These are phyloP conservation scores for Pulveroboletus ravenelii DNA, from an alignment of 768 basidiomycete species.

Conservation along the genomic window DNA sequence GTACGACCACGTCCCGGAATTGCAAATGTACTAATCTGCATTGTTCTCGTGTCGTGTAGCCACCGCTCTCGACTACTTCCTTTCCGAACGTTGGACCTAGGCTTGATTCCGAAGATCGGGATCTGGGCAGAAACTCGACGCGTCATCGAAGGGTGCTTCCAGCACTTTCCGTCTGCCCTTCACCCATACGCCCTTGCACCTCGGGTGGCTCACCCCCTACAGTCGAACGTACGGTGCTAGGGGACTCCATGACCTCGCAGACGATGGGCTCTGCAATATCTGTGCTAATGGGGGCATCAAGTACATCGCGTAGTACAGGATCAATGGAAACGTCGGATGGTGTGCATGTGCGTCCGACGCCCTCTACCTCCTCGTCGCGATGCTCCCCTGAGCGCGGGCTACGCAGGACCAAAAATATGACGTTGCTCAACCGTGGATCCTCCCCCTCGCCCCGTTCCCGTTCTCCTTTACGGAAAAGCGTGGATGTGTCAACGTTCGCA, in stretches of 20 bases:
- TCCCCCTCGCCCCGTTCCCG: slow-evolving; percentile 19
- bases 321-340: slow-evolving; percentile 16
- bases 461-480: slow-evolving; percentile 20
- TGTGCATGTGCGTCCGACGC: slow-evolving; percentile 15
- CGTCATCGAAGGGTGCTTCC: slow-evolving; percentile 19
- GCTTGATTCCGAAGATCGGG: slow-evolving; percentile 8
- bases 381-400: slow-evolving; percentile 32
- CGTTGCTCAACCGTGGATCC: slow-evolving; percentile 27
- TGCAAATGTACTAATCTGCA: slow-evolving; percentile 18
- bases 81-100: slow-evolving; percentile 10
- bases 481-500: slow-evolving; percentile 4
- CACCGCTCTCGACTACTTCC: slow-evolving; percentile 17
- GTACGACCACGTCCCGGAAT: slow-evolving; percentile 19
- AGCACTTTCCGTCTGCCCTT: slow-evolving; percentile 18
- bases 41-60: slow-evolving; percentile 16
- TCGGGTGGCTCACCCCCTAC: slow-evolving; percentile 8
- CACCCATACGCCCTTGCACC: slow-evolving; percentile 9
- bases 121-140: slow-evolving; percentile 11
- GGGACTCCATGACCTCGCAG: slow-evolving; percentile 6
- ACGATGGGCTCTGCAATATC: slow-evolving; percentile 19
- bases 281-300: slow-evolving; percentile 19
- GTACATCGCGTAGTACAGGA: slow-evolving; percentile 18
- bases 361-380: slow-evolving; percentile 23
- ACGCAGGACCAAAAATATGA: slow-evolving; percentile 37
- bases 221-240: slow-evolving; percentile 1